A percentile compares a stretch with the other conserved stretches of the same genome.
Conservation (phyloP, 495 filamentous ascomycete species). For the Penicillium macrosclerotiorum region DNA sequence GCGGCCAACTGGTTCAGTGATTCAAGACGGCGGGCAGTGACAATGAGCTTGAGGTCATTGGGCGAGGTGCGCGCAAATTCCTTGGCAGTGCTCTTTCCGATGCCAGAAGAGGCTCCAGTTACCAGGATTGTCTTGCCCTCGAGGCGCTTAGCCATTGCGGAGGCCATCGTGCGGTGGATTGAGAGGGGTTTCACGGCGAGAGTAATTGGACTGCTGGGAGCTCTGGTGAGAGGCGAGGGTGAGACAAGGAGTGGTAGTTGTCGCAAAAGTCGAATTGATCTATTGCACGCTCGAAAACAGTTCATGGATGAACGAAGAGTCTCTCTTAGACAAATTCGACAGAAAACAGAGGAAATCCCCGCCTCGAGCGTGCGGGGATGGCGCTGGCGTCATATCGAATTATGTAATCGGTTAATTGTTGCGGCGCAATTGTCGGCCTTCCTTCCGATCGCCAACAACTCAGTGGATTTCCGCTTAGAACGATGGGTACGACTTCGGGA, state of each 20-base stretch:
- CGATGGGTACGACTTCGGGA: too few relatives aligned
- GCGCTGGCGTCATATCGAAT: constrained; percentile 21
- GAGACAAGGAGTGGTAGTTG: constrained; percentile 18
- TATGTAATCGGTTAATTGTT: constrained; percentile 17
- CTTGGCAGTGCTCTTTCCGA: constrained; percentile 79
- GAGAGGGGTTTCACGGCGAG: constrained; percentile 20
- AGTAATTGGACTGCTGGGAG: constrained; percentile 17
- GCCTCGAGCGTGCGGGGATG: constrained; percentile 24
- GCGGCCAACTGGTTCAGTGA: constrained; percentile 69
- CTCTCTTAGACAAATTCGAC: background rate
- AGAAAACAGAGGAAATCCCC: constrained; percentile 22
- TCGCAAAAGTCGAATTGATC: constrained; percentile 30
- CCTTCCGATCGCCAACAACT: background rate
- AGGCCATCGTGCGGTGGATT: constrained; percentile 60
- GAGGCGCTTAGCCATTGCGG: constrained; percentile 80
- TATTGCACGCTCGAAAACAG: constrained; percentile 21
- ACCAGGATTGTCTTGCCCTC: constrained; percentile 91
- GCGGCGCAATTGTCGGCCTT: constrained; percentile 6
- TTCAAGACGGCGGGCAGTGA: constrained; percentile 84
- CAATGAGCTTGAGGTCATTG: constrained; percentile 73
- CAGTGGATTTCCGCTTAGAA: background rate
- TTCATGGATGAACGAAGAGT: constrained; percentile 34
- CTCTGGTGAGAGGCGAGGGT: constrained; percentile 17
- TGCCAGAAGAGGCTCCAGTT: constrained; percentile 92
- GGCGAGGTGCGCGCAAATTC: constrained; percentile 91